Conservation (phyloP, 257 asterid genomes). For the Penstemon davidsonii region DNA sequence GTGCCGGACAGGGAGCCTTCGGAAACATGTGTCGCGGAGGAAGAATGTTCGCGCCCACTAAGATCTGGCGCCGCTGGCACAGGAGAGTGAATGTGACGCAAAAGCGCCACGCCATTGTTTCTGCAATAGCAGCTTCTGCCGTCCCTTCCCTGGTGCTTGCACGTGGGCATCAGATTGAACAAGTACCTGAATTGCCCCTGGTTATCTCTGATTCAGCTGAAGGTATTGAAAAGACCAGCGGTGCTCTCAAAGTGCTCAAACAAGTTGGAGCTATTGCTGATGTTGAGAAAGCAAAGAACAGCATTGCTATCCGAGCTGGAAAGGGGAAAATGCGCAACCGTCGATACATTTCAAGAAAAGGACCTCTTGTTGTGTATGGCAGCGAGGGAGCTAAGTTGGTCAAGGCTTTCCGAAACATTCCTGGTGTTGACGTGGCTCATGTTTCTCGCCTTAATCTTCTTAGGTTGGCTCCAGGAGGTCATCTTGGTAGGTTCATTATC, state of each 20-base stretch:
- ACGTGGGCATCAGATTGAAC: constrained; percentile 56
- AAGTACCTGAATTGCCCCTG: constrained; percentile 59
- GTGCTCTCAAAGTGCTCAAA: constrained; percentile 54
- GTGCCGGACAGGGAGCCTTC: constrained; percentile 73
- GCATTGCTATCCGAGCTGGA: constrained; percentile 51
- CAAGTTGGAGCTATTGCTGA: constrained; percentile 61
- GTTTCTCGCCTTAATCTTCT: constrained; percentile 56
- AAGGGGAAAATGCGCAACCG: constrained; percentile 68
- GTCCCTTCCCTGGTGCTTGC: constrained; percentile 60
- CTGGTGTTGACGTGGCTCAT: constrained; percentile 68
- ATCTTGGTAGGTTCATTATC: constrained; percentile 61
- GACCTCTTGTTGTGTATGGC: constrained; percentile 66
- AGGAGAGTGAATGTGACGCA: constrained; percentile 55
- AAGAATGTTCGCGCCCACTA: constrained; percentile 69
- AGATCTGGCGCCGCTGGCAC: constrained; percentile 77
- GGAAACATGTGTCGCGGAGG: constrained; percentile 90
- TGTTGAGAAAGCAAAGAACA: constrained; percentile 66
- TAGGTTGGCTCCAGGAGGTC: constrained; percentile 69
- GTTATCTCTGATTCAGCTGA: constrained; percentile 59
- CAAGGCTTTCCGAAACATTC: constrained; percentile 66
- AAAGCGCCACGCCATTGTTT: constrained; percentile 59
- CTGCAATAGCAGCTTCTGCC: constrained; percentile 64
- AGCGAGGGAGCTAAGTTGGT: constrained; percentile 62
- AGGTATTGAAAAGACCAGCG: constrained; percentile 54
- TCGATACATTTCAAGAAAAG: constrained; percentile 55